Percentiles rank a stretch among this genome's conserved stretches.
Evolutionary conservation across 176 grass and related monocot genomes (phyloP).

Genomic region (Lolium rigidum): DNA sequence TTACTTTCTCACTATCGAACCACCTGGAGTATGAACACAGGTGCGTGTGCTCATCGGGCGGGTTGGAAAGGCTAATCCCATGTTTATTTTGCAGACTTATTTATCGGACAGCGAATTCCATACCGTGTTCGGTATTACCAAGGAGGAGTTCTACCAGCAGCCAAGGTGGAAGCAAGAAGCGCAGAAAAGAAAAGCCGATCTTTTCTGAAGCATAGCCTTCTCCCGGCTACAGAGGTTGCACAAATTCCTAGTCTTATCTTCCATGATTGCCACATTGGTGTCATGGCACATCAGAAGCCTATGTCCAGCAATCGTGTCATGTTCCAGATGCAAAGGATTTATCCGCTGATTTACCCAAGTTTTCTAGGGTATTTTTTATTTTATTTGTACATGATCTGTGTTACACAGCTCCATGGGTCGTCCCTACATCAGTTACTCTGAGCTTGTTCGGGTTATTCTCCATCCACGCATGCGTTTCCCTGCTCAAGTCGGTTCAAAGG

Average conservation of each 20-base stretch:
- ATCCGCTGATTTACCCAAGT: neutral
- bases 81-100: conserved; percentile 63
- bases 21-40: neutral
- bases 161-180: conserved; percentile 98
- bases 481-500: conserved; percentile 36
- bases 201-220: conserved; percentile 60
- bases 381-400: conserved; percentile 47
- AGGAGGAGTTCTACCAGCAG: conserved; percentile 82
- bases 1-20: neutral
- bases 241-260: conserved; percentile 30
- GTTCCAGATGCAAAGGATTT: conserved; percentile 14
- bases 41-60: neutral
- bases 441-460: conserved; percentile 16
- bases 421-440: conserved; percentile 28
- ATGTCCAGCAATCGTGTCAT: conserved; percentile 34
- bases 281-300: conserved; percentile 26
- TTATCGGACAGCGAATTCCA: conserved; percentile 82
- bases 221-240: neutral
- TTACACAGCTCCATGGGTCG: conserved; percentile 39
- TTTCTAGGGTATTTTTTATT: conserved; percentile 64
- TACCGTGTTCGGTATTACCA: conserved; percentile 68
- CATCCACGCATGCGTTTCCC: too few relatives aligned
- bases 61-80: neutral
- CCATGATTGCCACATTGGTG: neutral
- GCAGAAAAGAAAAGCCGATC: conserved; percentile 86